Evolutionary conservation across 345 rosid genomes (phyloP), one percentile per base, ranked within the genome.

Genomic region (Syzygium jambos): DNA sequence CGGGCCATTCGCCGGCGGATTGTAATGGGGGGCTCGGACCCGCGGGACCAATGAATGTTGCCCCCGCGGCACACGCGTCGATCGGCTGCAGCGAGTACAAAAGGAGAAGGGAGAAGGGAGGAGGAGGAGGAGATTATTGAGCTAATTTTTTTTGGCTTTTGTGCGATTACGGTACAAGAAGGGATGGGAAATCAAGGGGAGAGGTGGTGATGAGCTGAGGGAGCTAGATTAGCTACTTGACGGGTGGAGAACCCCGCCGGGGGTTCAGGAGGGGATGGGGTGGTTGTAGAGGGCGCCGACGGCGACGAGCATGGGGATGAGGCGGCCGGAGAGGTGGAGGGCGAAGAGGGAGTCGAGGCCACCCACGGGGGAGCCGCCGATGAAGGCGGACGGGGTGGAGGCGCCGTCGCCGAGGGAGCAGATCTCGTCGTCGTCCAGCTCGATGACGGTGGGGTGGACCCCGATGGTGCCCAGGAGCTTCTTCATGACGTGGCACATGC

Each of bases 401-500:
- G 53, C 49, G 90, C 46, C 89, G 68, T 4, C 87, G 91, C 3
- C 86, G 19, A 97, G 93, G 52, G 98, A 94, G 51, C 96, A 87
- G 91, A 97, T 89, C 97, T 97, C 98, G 84, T 91, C 92, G 86
- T 97, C 99, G 13, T 96, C 99, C 21, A 97, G 92, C 89, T 97
- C 99, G 92, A 97, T 96, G 88, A 96, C 98, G 53, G 99, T 94
- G 29, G 99, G 99, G 86, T 95, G 92, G 59, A 96, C 99, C 3
- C 99, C 99, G 86, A 96, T 91, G 78, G 93, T 90, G 85, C 95
- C 91, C 25, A 97, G 93, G 43, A 97, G 96, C 73, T 92, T 94
- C 90, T 93, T 95, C 98, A 97, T 96, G 91, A 95, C 98, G 86
- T 95, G 98, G 91, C 98, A 95, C 99, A 96, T 97, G 94, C 96